Conservation (phyloP, 2,329 filamentous ascomycete genomes). For the Blastomyces gilchristii region DNA sequence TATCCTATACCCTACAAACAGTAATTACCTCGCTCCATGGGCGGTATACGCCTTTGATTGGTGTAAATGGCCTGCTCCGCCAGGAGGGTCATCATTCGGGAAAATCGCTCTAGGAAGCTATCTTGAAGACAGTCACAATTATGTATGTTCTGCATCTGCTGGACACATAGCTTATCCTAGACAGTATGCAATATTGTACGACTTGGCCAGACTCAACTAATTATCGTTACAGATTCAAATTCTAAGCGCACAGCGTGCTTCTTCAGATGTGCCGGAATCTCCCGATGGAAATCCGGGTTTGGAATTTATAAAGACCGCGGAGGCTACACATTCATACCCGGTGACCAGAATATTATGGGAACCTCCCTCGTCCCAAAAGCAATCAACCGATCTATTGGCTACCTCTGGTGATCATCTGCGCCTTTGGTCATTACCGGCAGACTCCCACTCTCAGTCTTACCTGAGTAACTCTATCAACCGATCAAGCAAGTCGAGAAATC, state of each 20-base stretch:
- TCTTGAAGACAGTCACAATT: conserved; percentile 95
- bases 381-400: conserved; percentile 85
- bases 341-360: conserved; percentile 95
- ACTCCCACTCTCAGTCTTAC: conserved; percentile 45
- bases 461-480: conserved; percentile 59
- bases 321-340: conserved; percentile 95
- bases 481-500: conserved; percentile 52
- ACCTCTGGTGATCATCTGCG: conserved; percentile 91
- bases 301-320: conserved; percentile 86
- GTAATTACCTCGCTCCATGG: conserved; percentile 91
- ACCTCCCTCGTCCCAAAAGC: conserved; percentile 86
- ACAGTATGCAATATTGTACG: not conserved
- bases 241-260: conserved; percentile 70
- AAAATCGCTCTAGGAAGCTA: conserved; percentile 95
- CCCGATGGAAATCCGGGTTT: conserved; percentile 63
- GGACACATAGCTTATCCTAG: not conserved
- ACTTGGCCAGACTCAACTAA: not conserved
- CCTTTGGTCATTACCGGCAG: conserved; percentile 74
- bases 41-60: conserved; percentile 94
- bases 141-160: conserved; percentile 49
- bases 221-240: conserved; percentile 72
- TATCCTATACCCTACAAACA: conserved; percentile 59
- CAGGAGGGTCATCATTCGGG: conserved; percentile 58
- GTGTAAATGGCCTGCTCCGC: conserved; percentile 90
- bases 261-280: conserved; percentile 52